These are phyloP conservation scores for Trichoderma hamatum DNA, from an alignment of 2,329 filamentous ascomycete species.

Conservation along the genomic window DNA sequence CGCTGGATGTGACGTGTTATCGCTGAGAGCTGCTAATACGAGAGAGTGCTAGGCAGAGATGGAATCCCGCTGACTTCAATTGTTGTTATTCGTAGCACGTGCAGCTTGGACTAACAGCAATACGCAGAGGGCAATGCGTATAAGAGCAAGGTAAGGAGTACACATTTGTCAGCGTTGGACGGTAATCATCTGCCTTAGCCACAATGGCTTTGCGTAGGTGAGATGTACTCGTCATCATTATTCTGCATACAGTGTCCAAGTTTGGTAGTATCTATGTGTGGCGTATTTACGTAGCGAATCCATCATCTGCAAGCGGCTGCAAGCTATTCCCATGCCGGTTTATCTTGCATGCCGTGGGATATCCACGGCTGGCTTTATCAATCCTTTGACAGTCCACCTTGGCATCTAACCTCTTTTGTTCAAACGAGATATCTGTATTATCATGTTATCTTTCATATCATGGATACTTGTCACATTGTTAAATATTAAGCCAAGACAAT, in stretches of 20 bases:
- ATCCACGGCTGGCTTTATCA: background rate
- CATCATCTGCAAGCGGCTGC: background rate
- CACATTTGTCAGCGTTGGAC: background rate
- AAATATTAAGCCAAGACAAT: background rate
- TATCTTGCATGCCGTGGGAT: background rate
- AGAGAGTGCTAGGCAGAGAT: no score
- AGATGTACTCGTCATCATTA: background rate
- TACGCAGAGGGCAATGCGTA: background rate
- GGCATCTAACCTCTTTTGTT: background rate
- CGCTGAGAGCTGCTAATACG: background rate
- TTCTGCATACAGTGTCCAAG: background rate
- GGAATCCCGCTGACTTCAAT: no score
- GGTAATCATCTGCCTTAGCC: background rate
- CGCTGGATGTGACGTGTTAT: background rate
- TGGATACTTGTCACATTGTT: background rate
- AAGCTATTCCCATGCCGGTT: constrained; percentile 2
- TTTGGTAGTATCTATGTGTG: background rate
- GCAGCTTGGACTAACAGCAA: background rate
- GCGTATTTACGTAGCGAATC: background rate
- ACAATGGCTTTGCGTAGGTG: background rate
- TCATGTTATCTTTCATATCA: no score
- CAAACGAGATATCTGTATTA: background rate
- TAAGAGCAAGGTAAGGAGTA: background rate
- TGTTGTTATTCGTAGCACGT: background rate
- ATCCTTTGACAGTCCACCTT: background rate